Conservation (phyloP, 352 stramenopile genomes). For the Phytophthora nicotianae region DNA sequence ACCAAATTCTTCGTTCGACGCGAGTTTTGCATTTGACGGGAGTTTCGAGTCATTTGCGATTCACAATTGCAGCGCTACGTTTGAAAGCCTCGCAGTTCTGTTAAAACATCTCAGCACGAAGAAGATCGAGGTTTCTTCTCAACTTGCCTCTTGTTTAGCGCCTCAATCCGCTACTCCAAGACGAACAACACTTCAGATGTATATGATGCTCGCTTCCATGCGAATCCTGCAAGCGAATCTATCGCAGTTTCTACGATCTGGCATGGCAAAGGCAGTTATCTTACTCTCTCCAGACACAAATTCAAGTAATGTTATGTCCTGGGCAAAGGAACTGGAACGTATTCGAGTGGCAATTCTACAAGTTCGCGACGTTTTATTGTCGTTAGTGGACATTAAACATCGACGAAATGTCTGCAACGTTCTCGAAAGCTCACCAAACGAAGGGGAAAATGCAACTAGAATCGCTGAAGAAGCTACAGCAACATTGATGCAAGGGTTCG, state of each 20-base stretch:
- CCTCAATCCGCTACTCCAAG: too few species aligned
- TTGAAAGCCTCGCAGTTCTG: conserved; percentile 45
- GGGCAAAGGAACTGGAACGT: conserved; percentile 24
- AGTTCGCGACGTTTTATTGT: conserved; percentile 38
- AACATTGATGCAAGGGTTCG: conserved; percentile 79
- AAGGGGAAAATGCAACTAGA: conserved; percentile 26
- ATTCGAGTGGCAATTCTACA: conserved; percentile 31
- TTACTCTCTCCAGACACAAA: conserved; percentile 10
- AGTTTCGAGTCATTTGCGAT: conserved; percentile 50
- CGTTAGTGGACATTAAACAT: conserved; percentile 43
- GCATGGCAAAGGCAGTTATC: conserved; percentile 48
- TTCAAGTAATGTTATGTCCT: neutral
- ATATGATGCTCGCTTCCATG: conserved; percentile 70
- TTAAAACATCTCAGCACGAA: conserved; percentile 47
- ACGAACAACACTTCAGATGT: conserved; percentile 59
- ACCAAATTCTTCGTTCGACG: conserved; percentile 8
- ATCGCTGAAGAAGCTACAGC: conserved; percentile 53
- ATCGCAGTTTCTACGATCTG: conserved; percentile 64
- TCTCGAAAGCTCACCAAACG: conserved; percentile 20
- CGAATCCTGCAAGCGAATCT: conserved; percentile 83
- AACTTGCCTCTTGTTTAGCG: conserved; percentile 14
- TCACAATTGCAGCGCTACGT: conserved; percentile 52
- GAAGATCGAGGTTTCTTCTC: conserved; percentile 36
- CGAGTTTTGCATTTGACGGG: conserved; percentile 35
- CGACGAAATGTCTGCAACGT: conserved; percentile 24